Percentiles rank a stretch among this genome's conserved stretches.
phyloP scores from a whole-genome alignment of 208 protist genomes.

The Trypanosoma rangeli region DNA sequence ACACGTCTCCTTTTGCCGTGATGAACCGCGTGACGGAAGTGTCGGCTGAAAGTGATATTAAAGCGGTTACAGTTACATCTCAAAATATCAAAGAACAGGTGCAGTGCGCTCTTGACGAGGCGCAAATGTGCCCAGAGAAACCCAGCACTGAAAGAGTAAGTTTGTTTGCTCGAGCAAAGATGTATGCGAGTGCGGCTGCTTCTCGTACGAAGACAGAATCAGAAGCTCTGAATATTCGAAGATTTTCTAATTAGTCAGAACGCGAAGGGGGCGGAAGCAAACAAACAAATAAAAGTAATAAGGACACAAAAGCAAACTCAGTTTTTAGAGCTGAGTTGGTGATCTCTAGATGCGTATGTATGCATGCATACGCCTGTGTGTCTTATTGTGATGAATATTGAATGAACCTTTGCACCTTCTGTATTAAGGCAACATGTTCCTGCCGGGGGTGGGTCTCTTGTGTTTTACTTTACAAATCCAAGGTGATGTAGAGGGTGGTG shows the following conservation, averaged over 20 bases:
- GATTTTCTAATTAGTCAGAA: constrained; percentile 10
- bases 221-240: constrained; percentile 17
- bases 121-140: neutral
- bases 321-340: neutral
- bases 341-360: too few species aligned
- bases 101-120: neutral
- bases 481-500: neutral
- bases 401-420: neutral
- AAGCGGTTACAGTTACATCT: neutral
- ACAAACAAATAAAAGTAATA: neutral
- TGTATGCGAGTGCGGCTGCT: constrained; percentile 2
- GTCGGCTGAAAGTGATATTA: neutral
- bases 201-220: neutral
- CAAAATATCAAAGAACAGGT: neutral
- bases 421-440: neutral
- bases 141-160: constrained; percentile 23
- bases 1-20: neutral
- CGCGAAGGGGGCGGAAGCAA: neutral
- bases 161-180: constrained; percentile 36
- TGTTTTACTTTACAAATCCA: neutral
- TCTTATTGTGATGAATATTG: neutral
- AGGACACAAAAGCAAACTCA: neutral
- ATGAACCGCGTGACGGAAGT: neutral
- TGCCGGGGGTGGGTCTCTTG: neutral
- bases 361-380: neutral